phyloP scores from a whole-genome alignment of 2,329 filamentous ascomycete species.

The Verticillium zaregamsianum region DNA sequence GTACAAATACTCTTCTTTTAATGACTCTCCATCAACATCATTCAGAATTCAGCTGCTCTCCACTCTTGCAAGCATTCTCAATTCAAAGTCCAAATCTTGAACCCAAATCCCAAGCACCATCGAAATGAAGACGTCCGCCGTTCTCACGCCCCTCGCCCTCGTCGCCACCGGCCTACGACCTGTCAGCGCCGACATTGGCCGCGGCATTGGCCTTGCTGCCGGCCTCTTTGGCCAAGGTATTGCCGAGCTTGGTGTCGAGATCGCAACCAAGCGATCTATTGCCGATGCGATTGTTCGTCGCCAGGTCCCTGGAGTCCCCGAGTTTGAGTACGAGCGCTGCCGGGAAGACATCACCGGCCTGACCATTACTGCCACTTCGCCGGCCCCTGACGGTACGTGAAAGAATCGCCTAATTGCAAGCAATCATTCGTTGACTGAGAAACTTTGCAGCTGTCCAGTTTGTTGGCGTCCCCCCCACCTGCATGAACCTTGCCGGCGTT shows the following conservation, averaged over 20 bases:
- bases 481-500: slow-evolving; percentile 18
- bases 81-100: not conserved
- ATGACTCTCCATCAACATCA: not conserved
- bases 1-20: too few species aligned
- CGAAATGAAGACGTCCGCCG: not conserved
- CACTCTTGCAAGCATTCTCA: not conserved
- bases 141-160: slow-evolving; percentile 6
- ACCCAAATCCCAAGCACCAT: not conserved
- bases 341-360: slow-evolving; percentile 5
- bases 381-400: slow-evolving; percentile 5
- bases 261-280: not conserved
- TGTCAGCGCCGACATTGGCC: slow-evolving; percentile 5
- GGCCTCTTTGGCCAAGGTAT: slow-evolving; percentile 7
- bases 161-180: slow-evolving; percentile 4
- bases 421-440: too few species aligned
- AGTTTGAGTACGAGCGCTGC: slow-evolving; percentile 12
- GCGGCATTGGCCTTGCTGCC: slow-evolving; percentile 2
- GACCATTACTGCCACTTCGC: slow-evolving; percentile 6
- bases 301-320: slow-evolving; percentile 7
- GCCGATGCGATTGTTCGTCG: not conserved
- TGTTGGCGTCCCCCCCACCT: slow-evolving; percentile 12
- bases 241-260: slow-evolving; percentile 3
- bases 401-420: not conserved
- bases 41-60: not conserved
- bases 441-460: not conserved